Percentiles rank a stretch among this genome's conserved stretches.
Conservation (phyloP, 2,329 filamentous ascomycete genomes). For the Ophiostoma novo-ulmi region DNA sequence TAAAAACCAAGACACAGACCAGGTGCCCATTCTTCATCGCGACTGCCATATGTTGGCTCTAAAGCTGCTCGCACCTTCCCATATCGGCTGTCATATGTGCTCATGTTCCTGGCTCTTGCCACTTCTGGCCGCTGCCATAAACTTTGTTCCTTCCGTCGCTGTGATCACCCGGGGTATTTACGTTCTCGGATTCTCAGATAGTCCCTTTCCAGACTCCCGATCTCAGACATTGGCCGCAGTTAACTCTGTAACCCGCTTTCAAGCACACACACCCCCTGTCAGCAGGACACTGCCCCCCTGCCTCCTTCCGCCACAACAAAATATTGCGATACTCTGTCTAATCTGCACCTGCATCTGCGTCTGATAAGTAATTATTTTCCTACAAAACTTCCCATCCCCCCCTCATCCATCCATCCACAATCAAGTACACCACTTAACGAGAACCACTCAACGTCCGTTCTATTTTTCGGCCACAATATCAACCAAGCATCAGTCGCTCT, state of each 20-base stretch:
- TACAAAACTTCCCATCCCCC: neutral
- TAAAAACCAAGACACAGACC: neutral
- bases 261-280: neutral
- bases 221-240: slow-evolving; percentile 4
- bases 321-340: neutral
- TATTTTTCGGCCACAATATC: neutral
- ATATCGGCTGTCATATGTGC: neutral
- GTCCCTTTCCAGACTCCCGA: neutral
- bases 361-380: neutral
- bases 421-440: neutral
- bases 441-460: neutral
- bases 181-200: neutral
- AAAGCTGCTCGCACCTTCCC: neutral
- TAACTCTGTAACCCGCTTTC: neutral
- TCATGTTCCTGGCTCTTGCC: neutral
- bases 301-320: neutral
- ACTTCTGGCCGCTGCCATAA: neutral
- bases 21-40: neutral
- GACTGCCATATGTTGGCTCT: neutral
- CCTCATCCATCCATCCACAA: neutral
- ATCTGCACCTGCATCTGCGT: neutral
- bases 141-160: neutral
- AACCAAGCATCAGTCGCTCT: neutral
- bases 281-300: slow-evolving; percentile 11
- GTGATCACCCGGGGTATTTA: slow-evolving; percentile 5